Evolutionary conservation across 2,329 filamentous ascomycete species (phyloP), one percentile per base, ranked within the genome.

Genomic region (Corinectria fuckeliana): DNA sequence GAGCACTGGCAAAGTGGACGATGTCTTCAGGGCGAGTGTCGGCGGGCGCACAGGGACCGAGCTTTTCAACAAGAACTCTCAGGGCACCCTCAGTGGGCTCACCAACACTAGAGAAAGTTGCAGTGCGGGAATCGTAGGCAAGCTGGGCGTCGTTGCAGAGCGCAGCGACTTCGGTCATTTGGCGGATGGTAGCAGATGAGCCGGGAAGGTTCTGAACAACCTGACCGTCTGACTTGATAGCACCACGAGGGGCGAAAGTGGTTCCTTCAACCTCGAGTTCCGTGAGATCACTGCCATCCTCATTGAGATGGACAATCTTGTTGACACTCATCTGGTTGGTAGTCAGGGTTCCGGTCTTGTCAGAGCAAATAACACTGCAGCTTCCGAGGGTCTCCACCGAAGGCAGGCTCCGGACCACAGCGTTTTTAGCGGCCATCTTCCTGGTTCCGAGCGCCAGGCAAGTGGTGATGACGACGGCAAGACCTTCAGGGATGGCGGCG

Each of bases 301-400:
- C 87, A 70, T 86, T 89, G 67, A 99, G 83, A 74, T 93, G 92
- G 47, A 97, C 91, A 56, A 98, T 80, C 78, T 94, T 96, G 81
- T 89, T 95, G 56, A 97, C 95, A 73, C 95, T 98, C 95, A 99
- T 99, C 79, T 98, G 93, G 80, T 99, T 99, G 38, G 95, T 99
- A 10, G 95, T 99, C 74, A 99, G 80, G 48, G 95, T 99, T 69
- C 95, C 96, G 5, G 95, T 99, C 84, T 99, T 99, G 83, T 99
- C 95, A 4, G 96, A 99, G 82, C 96, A 99, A 75, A 99, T 97
- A 57, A 99, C 93, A 72, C 95, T 99, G 86, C 95, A 99, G 84
- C 95, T 99, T 74, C 95, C 95, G 52, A 99, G 85, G 11, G 95
- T 99, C 79, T 99, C 95, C 51, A 99, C 95, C 1, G 95, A 99